These are phyloP conservation scores for Alternaria ventricosa DNA, from an alignment of 2,329 filamentous ascomycete species.

Conservation along the genomic window DNA sequence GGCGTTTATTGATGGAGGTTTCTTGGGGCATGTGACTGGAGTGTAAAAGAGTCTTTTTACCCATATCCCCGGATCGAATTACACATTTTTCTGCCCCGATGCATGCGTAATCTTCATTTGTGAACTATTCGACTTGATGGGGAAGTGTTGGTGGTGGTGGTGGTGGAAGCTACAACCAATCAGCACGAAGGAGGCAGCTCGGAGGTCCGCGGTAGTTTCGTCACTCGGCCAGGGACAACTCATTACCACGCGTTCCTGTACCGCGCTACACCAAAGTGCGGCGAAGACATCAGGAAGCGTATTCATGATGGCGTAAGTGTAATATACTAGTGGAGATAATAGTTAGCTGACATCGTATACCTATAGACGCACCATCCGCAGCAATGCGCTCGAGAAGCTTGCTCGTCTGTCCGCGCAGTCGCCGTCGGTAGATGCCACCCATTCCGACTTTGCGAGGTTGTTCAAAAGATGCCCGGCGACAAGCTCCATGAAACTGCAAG, in stretches of 20 bases:
- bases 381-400: conserved; percentile 59
- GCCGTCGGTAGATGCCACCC: conserved; percentile 29
- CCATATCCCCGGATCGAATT: neutral
- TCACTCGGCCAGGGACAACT: conserved; percentile 15
- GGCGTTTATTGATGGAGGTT: conserved; percentile 2
- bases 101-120: neutral
- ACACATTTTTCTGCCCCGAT: neutral
- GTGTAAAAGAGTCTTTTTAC: neutral
- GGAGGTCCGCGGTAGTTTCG: conserved; percentile 15
- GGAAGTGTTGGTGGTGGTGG: neutral
- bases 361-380: conserved; percentile 48
- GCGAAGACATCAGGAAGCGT: neutral
- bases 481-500: conserved; percentile 70
- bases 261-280: conserved; percentile 9
- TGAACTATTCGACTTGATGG: neutral
- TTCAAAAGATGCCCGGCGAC: conserved; percentile 49
- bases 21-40: neutral
- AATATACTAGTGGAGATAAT: neutral
- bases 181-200: conserved; percentile 12
- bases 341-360: neutral
- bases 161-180: conserved; percentile 8
- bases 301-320: conserved; percentile 6
- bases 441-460: conserved; percentile 50
- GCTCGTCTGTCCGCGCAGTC: conserved; percentile 55
- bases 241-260: conserved; percentile 4